These are phyloP conservation scores for Calocybe cyanea DNA, from an alignment of 768 basidiomycete species.

Conservation along the genomic window DNA sequence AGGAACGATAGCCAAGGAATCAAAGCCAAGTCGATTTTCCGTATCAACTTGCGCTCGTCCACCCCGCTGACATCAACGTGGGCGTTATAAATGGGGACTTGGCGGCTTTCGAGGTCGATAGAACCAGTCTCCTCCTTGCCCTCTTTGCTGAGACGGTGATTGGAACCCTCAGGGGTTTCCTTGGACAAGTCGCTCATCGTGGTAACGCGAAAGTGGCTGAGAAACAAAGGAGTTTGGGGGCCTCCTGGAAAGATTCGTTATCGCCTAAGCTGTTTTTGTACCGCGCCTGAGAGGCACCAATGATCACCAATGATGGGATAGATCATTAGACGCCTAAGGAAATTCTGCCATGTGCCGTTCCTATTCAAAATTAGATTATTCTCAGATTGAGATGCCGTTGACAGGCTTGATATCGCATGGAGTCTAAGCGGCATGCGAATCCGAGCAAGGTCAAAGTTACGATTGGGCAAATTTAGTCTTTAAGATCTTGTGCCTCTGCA, in stretches of 20 bases:
- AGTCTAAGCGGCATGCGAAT: constrained; percentile 3
- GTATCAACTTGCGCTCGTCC: constrained; percentile 64
- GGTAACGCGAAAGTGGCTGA: constrained; percentile 6
- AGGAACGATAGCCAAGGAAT: constrained; percentile 72
- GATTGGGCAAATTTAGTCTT: no score
- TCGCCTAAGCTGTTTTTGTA: constrained; percentile 5
- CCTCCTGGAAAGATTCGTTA: not conserved
- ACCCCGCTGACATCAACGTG: constrained; percentile 55
- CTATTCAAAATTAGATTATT: not conserved
- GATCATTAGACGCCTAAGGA: not conserved
- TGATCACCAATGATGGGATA: no score
- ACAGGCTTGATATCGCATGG: constrained; percentile 1
- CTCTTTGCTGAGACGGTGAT: constrained; percentile 26
- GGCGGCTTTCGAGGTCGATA: constrained; percentile 16
- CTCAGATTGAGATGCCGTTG: constrained; percentile 4
- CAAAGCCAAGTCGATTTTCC: constrained; percentile 66
- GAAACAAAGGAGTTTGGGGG: constrained; percentile 5
- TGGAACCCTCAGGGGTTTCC: constrained; percentile 11
- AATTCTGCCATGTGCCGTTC: constrained; percentile 5
- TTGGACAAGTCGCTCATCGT: constrained; percentile 11
- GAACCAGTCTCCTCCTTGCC: constrained; percentile 28
- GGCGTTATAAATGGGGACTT: constrained; percentile 35
- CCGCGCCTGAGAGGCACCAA: constrained; percentile 3
- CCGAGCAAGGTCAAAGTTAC: not conserved
- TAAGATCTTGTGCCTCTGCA: no score